Conservation (phyloP, 2,329 filamentous ascomycete species). For the Arthroderma sp. region DNA sequence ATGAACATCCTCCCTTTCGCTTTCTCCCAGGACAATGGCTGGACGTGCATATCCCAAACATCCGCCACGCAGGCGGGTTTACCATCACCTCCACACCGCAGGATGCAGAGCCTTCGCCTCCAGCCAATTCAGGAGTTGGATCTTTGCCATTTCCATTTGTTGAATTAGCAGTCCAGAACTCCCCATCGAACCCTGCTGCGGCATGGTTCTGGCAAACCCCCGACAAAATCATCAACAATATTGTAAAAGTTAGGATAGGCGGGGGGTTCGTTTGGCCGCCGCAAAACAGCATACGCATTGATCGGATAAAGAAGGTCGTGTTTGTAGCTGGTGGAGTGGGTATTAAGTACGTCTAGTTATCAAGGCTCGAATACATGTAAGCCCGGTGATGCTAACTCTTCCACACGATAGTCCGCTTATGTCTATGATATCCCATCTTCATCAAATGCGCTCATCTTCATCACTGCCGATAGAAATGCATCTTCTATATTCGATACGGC, state of each 20-base stretch:
- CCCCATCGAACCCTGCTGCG: conserved; percentile 57
- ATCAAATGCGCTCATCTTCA: conserved; percentile 24
- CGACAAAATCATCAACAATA: conserved; percentile 43
- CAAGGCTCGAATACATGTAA: not conserved
- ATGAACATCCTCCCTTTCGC: conserved; percentile 30
- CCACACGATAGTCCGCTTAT: conserved; percentile 46
- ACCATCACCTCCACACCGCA: conserved; percentile 69
- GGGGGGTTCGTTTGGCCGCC: conserved; percentile 74
- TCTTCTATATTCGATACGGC: conserved; percentile 51
- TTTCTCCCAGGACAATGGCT: conserved; percentile 82
- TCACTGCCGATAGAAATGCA: conserved; percentile 34
- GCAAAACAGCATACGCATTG: conserved; percentile 27
- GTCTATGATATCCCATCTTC: conserved; percentile 55
- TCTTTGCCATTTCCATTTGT: conserved; percentile 37
- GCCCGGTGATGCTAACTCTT: not conserved
- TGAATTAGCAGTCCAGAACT: conserved; percentile 66
- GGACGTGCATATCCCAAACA: conserved; percentile 60
- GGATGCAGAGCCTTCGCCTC: conserved; percentile 28
- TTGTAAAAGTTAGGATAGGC: conserved; percentile 58
- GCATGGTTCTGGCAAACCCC: conserved; percentile 58
- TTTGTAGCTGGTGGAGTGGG: conserved; percentile 73
- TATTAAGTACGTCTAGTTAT: conserved; percentile 47
- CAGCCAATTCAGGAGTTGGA: conserved; percentile 8
- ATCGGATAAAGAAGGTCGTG: conserved; percentile 46
- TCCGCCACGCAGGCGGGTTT: conserved; percentile 66